A percentile compares a stretch with the other conserved stretches of the same genome.
These are phyloP conservation scores for Mortierella sp. DNA, from an alignment of 371 early-diverging fungal genomes.

Conservation along the genomic window DNA sequence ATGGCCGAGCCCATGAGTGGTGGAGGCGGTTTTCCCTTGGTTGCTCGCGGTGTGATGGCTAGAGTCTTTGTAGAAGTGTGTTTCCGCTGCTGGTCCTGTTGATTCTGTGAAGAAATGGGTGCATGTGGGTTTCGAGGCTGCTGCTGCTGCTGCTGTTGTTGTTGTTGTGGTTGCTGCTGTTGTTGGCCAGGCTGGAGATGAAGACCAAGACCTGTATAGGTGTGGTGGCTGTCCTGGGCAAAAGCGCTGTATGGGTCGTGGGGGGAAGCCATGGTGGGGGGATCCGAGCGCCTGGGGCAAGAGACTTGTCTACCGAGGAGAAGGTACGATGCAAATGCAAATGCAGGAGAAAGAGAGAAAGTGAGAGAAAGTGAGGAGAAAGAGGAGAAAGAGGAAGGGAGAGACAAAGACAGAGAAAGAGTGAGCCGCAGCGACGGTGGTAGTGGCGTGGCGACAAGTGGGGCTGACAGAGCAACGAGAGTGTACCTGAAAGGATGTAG, in stretches of 20 bases:
- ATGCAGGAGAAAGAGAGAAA: neutral
- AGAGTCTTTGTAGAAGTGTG: slow-evolving; percentile 6
- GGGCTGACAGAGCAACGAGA: no score
- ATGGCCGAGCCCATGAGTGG: slow-evolving; percentile 74
- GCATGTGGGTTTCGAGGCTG: neutral
- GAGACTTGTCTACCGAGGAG: neutral
- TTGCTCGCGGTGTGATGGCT: neutral
- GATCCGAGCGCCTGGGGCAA: neutral
- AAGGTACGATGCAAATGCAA: neutral
- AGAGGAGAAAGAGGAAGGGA: neutral
- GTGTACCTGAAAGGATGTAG: no score
- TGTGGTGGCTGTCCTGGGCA: neutral
- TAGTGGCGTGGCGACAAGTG: no score
- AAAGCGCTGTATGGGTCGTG: neutral
- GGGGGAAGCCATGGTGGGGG: neutral
- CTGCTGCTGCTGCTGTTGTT: neutral
- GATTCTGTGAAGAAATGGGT: neutral
- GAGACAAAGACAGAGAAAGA: neutral
- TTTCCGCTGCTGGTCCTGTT: neutral
- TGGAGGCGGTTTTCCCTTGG: slow-evolving; percentile 63
- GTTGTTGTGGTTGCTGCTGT: no score
- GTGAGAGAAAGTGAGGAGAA: neutral
- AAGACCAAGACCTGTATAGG: neutral
- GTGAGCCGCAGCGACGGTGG: no score
- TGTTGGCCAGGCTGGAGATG: no score